These are phyloP conservation scores for Fusarium piperis DNA, from an alignment of 2,329 filamentous ascomycete genomes.

Conservation along the genomic window DNA sequence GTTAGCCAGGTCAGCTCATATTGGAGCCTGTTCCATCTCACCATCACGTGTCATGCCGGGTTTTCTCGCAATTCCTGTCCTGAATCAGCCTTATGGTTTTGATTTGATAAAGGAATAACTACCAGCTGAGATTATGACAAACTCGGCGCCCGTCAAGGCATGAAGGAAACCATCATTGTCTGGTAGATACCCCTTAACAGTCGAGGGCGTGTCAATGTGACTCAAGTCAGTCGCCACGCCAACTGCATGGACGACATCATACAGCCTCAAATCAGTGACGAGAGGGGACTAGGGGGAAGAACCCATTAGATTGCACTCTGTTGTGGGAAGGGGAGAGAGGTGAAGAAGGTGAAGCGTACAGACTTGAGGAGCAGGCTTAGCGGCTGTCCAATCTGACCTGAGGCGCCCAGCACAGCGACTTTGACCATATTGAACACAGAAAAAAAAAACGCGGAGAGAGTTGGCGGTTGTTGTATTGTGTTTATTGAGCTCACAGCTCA, in stretches of 20 bases:
- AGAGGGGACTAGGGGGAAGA: background rate
- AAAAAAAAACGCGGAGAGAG: background rate
- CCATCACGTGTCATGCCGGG: conserved; percentile 82
- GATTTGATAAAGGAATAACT: background rate
- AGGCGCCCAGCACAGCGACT: conserved; percentile 4
- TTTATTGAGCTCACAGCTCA: background rate
- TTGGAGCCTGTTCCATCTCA: background rate
- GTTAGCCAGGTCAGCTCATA: background rate
- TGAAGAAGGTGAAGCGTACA: background rate
- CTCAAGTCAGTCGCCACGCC: conserved; percentile 82
- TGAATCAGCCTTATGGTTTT: background rate
- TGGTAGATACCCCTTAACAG: conserved; percentile 74
- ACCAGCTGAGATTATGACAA: conserved; percentile 76
- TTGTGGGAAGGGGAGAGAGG: background rate
- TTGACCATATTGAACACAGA: background rate
- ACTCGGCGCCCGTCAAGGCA: conserved; percentile 73
- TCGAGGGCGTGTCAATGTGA: conserved; percentile 84
- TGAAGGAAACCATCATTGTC: conserved; percentile 69
- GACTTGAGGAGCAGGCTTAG: conserved; percentile 6
- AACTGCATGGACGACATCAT: conserved; percentile 21
- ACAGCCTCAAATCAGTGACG: conserved; percentile 20
- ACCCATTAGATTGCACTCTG: background rate
- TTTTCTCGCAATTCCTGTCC: conserved; percentile 76
- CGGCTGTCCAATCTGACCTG: conserved; percentile 8
- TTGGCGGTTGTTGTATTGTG: background rate